phyloP scores from a whole-genome alignment of 73 alveolate genomes.

The Paramecium octaurelia region DNA sequence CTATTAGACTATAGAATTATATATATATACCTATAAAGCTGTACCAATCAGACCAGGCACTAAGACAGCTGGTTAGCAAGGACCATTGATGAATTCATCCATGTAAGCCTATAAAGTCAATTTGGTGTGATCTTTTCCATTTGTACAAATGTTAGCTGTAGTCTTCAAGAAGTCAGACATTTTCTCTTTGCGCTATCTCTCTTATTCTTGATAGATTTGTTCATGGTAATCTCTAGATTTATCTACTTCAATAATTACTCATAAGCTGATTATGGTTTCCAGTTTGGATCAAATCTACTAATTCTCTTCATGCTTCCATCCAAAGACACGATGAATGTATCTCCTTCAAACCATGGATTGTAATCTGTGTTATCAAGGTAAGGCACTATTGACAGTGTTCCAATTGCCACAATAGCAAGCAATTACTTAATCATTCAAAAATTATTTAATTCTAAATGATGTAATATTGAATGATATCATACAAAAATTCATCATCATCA shows the following conservation, averaged over 20 bases:
- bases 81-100: conserved; percentile 44
- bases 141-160: background rate
- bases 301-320: background rate
- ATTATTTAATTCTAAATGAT: background rate
- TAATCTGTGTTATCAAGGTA: conserved; percentile 17
- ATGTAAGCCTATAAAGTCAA: background rate
- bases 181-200: background rate
- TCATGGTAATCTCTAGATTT: background rate
- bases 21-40: conserved; percentile 40
- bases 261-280: background rate
- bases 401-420: background rate
- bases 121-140: background rate
- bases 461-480: conserved; percentile 10
- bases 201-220: conserved; percentile 16
- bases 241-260: background rate
- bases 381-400: background rate
- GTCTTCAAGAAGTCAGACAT: background rate
- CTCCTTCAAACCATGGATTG: conserved; percentile 47
- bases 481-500: background rate
- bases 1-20: background rate
- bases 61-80: conserved; percentile 40
- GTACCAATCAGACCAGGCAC: conserved; percentile 59
- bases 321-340: background rate
- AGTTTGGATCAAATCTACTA: background rate
- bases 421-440: conserved; percentile 1